Evolutionary conservation across 805 yeast genomes (phyloP), one percentile per base, ranked within the genome.

Genomic region (Metschnikowia anglica): DNA sequence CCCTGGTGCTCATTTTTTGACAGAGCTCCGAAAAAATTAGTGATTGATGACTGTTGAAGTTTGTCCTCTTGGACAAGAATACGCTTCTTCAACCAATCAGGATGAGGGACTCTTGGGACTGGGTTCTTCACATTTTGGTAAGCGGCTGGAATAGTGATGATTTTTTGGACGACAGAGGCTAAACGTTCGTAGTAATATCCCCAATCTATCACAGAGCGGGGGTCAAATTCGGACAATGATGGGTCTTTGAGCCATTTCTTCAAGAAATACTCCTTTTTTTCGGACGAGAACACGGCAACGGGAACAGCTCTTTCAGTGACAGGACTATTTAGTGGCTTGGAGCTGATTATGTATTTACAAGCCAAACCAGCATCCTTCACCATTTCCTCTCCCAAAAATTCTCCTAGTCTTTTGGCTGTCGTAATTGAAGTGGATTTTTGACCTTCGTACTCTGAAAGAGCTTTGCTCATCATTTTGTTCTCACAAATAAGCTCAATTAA

Each of bases 281-380:
- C 97, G 0, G 97, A 83, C 0, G 96, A 85, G 60, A 93, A 95
- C 15, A 93, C 89, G 0, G 97, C 93, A 5, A 95, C 96, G 0
- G 99, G 99, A 34, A 93, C 75, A 0, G 99, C 99, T 52, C 99
- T 76, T 58, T 91, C 98, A 0, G 99, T 88, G 23, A 90, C 90
- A 0, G 99, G 96, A 1, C 95, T 84, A 32, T 83, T 84, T 16
- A 74, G 55, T 1, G 99, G 99, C 51, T 78, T 80, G 36, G 80
- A 79, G 47, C 97, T 83, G 51, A 93, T 90, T 62, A 93, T 83
- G 66, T 88, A 93, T 62, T 88, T 89, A 66, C 97, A 91, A 5
- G 96, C 96, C 47, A 93, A 76, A 48, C 99, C 98, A 46, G 90
- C 89, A 63, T 89, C 98, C 56, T 88, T 90, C 2, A 89, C 95